These are phyloP conservation scores for Chenopodium quinoa DNA, from an alignment of 148 eudicot species.

Conservation along the genomic window DNA sequence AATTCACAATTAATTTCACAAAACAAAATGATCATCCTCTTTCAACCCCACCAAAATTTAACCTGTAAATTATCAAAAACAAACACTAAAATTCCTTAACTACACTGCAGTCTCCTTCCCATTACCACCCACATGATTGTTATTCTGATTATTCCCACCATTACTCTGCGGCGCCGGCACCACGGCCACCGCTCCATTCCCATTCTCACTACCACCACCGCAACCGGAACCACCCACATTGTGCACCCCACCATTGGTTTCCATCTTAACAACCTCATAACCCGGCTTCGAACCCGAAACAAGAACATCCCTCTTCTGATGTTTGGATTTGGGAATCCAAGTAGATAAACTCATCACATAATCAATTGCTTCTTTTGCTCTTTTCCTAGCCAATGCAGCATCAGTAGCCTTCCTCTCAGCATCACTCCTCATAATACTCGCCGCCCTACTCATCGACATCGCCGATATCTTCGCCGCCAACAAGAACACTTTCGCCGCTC, in stretches of 20 bases:
- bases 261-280: constrained; percentile 26
- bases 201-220: neutral
- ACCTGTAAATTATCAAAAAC: neutral
- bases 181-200: neutral
- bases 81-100: neutral
- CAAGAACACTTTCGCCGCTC: constrained; percentile 47
- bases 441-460: constrained; percentile 57
- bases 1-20: neutral
- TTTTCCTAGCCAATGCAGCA: constrained; percentile 61
- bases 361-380: constrained; percentile 73
- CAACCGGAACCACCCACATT: constrained; percentile 15
- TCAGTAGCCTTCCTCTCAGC: constrained; percentile 73
- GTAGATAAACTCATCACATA: constrained; percentile 29
- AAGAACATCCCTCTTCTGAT: constrained; percentile 16
- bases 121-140: too few species aligned
- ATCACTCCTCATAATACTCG: constrained; percentile 38
- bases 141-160: neutral
- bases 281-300: constrained; percentile 1
- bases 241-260: constrained; percentile 32
- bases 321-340: constrained; percentile 27
- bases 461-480: constrained; percentile 70
- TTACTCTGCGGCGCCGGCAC: neutral
- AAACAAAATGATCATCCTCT: neutral
- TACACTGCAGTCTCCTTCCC: neutral
- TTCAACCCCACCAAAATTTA: neutral